Conservation (phyloP, 192 early-diverging fungal genomes). For the Diversispora epigaea region DNA sequence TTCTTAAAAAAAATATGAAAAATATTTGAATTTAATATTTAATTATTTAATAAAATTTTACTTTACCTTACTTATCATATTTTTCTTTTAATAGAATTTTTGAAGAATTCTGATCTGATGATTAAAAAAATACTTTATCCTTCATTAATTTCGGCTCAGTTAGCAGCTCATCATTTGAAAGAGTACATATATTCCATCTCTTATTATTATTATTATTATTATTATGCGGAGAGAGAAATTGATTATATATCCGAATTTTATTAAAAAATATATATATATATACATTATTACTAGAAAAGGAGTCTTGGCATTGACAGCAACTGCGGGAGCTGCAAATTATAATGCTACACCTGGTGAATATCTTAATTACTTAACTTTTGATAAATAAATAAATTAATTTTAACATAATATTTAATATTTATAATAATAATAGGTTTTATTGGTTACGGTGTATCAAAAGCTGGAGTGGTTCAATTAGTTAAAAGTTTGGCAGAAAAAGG, state of each 20-base stretch:
- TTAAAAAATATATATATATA: too few relatives aligned
- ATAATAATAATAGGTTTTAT: slow-evolving; percentile 50
- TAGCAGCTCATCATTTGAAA: slow-evolving; percentile 73
- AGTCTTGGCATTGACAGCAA: too few relatives aligned
- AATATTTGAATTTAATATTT: neutral
- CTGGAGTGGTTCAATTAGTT: slow-evolving; percentile 88
- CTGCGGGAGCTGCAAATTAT: too few relatives aligned
- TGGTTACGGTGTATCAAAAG: slow-evolving; percentile 94
- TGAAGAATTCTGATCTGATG: slow-evolving; percentile 73
- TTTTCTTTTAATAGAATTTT: slow-evolving; percentile 48
- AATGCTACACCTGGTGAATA: too few relatives aligned
- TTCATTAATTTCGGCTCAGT: slow-evolving; percentile 77
- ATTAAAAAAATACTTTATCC: slow-evolving; percentile 79
- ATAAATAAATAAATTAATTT: too few relatives aligned
- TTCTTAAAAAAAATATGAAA: slow-evolving; percentile 66
- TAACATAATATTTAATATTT: neutral
- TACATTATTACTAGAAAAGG: too few relatives aligned
- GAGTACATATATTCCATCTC: slow-evolving; percentile 46
- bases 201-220: neutral
- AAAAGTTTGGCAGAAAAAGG: slow-evolving; percentile 66
- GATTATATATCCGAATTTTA: slow-evolving; percentile 40
- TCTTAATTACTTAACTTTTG: too few relatives aligned
- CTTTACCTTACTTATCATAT: neutral
- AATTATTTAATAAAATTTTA: neutral
- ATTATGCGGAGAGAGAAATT: slow-evolving; percentile 56